Conservation (phyloP, 1,139 yeast species). For the Taphrina wiesneri region DNA sequence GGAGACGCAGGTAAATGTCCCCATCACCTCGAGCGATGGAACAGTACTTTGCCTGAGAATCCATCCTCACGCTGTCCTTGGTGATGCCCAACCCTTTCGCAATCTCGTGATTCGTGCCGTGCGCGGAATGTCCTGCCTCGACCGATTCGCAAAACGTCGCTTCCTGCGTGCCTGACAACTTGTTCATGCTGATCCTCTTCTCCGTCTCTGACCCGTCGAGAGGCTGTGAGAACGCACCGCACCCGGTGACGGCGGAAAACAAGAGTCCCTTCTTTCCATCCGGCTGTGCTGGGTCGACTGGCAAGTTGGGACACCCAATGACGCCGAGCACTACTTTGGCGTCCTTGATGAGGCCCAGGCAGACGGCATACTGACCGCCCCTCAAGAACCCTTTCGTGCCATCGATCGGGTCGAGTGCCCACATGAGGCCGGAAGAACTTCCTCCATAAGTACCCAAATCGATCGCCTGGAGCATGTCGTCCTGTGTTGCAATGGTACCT, state of each 20-base stretch:
- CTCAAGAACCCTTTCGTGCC: slow-evolving; percentile 96
- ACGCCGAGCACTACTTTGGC: slow-evolving; percentile 86
- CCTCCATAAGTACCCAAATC: slow-evolving; percentile 58
- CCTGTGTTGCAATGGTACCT: slow-evolving; percentile 49
- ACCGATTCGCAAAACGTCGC: slow-evolving; percentile 90
- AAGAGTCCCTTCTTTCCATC: slow-evolving; percentile 57
- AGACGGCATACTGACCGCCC: slow-evolving; percentile 96
- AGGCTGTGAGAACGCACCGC: slow-evolving; percentile 58
- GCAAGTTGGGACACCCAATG: slow-evolving; percentile 92
- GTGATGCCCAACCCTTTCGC: slow-evolving; percentile 69
- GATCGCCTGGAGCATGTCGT: slow-evolving; percentile 62
- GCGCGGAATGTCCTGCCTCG: slow-evolving; percentile 95
- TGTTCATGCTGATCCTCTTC: slow-evolving; percentile 44
- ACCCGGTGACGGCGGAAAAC: slow-evolving; percentile 71
- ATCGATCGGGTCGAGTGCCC: slow-evolving; percentile 98
- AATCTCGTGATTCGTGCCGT: slow-evolving; percentile 77
- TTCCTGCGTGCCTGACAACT: slow-evolving; percentile 45
- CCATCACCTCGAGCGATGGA: slow-evolving; percentile 88
- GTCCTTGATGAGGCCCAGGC: slow-evolving; percentile 82
- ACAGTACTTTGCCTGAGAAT: slow-evolving; percentile 95
- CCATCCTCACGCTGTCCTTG: slow-evolving; percentile 57
- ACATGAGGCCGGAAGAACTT: slow-evolving; percentile 47
- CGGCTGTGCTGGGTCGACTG: slow-evolving; percentile 52
- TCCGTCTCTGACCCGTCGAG: slow-evolving; percentile 35
- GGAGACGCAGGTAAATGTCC: slow-evolving; percentile 85